Percentiles rank a stretch among this genome's conserved stretches.
These are phyloP conservation scores for Talaromyces nanjingensis DNA, from an alignment of 495 filamentous ascomycete species.

Conservation along the genomic window DNA sequence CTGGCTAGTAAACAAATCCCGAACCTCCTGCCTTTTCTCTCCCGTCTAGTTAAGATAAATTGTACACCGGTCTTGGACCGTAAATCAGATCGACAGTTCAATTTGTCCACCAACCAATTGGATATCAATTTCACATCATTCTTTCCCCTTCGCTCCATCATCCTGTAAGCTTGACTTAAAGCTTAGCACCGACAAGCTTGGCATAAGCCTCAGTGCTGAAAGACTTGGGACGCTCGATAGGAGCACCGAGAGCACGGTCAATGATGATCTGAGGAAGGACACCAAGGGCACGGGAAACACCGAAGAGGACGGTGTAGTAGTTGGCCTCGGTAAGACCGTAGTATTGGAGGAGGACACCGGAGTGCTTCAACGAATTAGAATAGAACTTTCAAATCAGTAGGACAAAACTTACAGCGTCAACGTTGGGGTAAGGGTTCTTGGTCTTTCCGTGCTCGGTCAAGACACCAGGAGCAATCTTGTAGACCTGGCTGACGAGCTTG, in stretches of 20 bases:
- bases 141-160: not conserved
- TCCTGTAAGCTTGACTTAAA: constrained; percentile 49
- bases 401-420: constrained; percentile 51
- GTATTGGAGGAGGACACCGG: constrained; percentile 97
- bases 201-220: constrained; percentile 96
- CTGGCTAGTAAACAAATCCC: constrained; percentile 30
- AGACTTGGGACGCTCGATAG: constrained; percentile 75
- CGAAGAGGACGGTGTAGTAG: constrained; percentile 99
- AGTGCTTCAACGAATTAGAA: constrained; percentile 52
- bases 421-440: constrained; percentile 80
- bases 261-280: constrained; percentile 99
- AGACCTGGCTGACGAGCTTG: constrained; percentile 98
- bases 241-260: constrained; percentile 85
- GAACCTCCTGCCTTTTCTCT: constrained; percentile 12
- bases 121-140: not conserved
- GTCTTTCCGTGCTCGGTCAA: constrained; percentile 99
- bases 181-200: constrained; percentile 83
- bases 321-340: constrained; percentile 97
- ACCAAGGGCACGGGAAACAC: constrained; percentile 95
- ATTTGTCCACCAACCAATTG: not conserved
- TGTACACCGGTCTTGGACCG: constrained; percentile 1
- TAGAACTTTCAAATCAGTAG: constrained; percentile 30
- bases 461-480: constrained; percentile 98
- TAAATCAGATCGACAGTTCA: not conserved
- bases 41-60: constrained; percentile 28